A percentile compares a stretch with the other conserved stretches of the same genome.
Evolutionary conservation across 1,284 basidiomycete genomes (phyloP).

Genomic region (Pisolithus thermaeus): DNA sequence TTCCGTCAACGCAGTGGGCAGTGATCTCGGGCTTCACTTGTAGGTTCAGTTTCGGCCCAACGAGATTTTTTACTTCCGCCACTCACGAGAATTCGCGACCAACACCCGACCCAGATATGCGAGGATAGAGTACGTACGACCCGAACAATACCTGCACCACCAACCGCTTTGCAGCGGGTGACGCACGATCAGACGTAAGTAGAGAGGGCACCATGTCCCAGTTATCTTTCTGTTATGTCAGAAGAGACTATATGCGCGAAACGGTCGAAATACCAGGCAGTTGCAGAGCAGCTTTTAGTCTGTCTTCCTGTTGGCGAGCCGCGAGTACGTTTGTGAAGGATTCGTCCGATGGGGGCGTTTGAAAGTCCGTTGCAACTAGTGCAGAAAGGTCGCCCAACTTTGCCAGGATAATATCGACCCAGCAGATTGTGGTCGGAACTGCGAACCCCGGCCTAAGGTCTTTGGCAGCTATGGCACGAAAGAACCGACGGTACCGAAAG

Average conservation of each 20-base stretch:
- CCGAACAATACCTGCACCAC: conserved; percentile 50
- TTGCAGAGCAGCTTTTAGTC: conserved; percentile 53
- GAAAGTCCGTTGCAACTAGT: conserved; percentile 30
- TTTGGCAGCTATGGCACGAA: conserved; percentile 38
- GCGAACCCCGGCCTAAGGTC: conserved; percentile 15
- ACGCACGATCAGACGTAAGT: conserved; percentile 42
- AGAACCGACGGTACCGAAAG: conserved; percentile 44
- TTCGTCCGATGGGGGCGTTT: conserved; percentile 8
- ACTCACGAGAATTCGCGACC: conserved; percentile 20
- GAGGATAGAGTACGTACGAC: conserved; percentile 43
- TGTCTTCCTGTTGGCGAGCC: conserved; percentile 41
- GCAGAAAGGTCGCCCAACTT: conserved; percentile 42
- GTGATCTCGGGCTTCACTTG: conserved; percentile 13
- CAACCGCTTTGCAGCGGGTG: conserved; percentile 55
- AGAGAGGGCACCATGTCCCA: conserved; percentile 43
- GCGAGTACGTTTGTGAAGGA: conserved; percentile 29
- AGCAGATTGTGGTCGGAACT: conserved; percentile 42
- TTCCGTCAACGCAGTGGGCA: conserved; percentile 17
- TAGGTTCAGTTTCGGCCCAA: neutral
- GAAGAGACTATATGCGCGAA: neutral
- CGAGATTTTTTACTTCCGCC: neutral
- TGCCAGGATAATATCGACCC: conserved; percentile 58
- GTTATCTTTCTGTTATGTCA: conserved; percentile 33
- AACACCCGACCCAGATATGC: conserved; percentile 14
- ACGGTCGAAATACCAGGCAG: conserved; percentile 49